Percentiles rank a stretch among this genome's conserved stretches.
Conservation (phyloP, 345 rosid genomes). For the Aurinia saxatilis region DNA sequence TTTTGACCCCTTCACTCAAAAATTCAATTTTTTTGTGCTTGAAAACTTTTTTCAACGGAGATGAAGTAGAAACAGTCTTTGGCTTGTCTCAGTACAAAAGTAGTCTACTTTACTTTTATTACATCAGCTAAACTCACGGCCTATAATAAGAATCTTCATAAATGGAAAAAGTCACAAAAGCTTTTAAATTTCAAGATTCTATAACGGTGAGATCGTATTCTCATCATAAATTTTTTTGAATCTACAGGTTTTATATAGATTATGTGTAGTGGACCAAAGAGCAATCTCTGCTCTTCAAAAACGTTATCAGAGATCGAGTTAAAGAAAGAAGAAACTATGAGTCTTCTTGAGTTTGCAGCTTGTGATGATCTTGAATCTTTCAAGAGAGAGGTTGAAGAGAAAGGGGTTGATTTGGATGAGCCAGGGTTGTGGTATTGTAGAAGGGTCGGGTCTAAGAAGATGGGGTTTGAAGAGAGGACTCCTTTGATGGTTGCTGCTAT, state of each 20-base stretch:
- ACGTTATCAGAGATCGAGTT: constrained; percentile 42
- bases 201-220: not conserved
- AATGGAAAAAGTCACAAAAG: not conserved
- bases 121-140: not conserved
- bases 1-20: constrained; percentile 8
- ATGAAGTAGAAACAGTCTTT: constrained; percentile 1
- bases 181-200: not conserved
- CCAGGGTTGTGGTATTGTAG: constrained; percentile 70
- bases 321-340: constrained; percentile 26
- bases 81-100: constrained; percentile 13
- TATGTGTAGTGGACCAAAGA: constrained; percentile 50
- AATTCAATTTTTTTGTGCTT: not conserved
- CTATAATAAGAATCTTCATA: constrained; percentile 1
- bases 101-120: not conserved
- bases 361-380: constrained; percentile 59
- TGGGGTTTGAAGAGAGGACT: constrained; percentile 83
- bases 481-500: constrained; percentile 81
- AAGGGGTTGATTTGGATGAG: constrained; percentile 46
- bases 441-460: constrained; percentile 60
- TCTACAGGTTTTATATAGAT: constrained; percentile 33
- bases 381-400: constrained; percentile 46
- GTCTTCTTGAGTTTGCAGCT: constrained; percentile 81
- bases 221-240: not conserved
- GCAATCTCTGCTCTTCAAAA: constrained; percentile 29
- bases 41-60: not conserved